Conservation (phyloP, 805 yeast genomes). For the Starmerella sp. region DNA sequence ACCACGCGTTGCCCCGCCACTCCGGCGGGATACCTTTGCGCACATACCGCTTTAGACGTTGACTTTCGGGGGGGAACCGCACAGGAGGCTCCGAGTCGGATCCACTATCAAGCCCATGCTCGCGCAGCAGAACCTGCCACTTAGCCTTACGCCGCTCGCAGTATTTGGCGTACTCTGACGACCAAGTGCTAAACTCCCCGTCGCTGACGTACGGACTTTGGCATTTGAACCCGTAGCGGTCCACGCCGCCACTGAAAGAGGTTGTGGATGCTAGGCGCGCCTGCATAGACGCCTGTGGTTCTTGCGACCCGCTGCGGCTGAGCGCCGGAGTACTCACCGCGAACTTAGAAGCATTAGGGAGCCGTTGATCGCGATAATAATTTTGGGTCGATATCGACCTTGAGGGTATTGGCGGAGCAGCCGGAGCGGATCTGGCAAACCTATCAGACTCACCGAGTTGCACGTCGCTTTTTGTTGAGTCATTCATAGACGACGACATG, state of each 20-base stretch:
- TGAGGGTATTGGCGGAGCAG: not conserved
- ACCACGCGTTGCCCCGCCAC: conserved; percentile 97
- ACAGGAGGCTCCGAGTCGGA: conserved; percentile 33
- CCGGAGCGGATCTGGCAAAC: not conserved
- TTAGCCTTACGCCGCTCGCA: conserved; percentile 55
- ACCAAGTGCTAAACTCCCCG: conserved; percentile 64
- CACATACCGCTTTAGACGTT: conserved; percentile 53
- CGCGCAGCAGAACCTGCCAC: conserved; percentile 60
- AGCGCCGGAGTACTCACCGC: not conserved
- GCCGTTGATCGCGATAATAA: not conserved
- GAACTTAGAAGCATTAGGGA: not conserved
- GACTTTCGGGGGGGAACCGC: conserved; percentile 28
- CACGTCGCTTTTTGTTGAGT: not conserved
- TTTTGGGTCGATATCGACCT: not conserved
- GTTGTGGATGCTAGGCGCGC: conserved; percentile 12
- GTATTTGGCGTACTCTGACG: conserved; percentile 53
- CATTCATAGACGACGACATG: not conserved
- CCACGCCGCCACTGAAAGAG: conserved; percentile 29
- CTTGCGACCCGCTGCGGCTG: not conserved
- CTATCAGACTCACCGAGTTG: not conserved
- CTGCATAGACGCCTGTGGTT: not conserved
- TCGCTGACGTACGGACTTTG: conserved; percentile 42
- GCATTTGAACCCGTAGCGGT: conserved; percentile 82
- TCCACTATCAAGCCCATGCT: conserved; percentile 46
- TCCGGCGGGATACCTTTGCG: conserved; percentile 93